Conservation (phyloP, 2,329 filamentous ascomycete species). For the Calcarisporium arbuscula region DNA sequence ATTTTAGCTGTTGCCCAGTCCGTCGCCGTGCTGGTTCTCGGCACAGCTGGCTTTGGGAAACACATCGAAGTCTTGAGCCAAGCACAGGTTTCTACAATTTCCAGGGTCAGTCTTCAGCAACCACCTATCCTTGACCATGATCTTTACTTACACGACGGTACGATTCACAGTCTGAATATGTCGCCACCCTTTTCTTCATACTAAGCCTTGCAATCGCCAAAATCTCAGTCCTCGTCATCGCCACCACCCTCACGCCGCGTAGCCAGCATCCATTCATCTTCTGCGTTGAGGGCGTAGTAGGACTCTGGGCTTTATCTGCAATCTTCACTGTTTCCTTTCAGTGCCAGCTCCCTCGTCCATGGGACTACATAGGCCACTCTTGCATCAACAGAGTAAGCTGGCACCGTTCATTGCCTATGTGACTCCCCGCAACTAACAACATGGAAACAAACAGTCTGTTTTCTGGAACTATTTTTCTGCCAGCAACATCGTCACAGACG, state of each 20-base stretch:
- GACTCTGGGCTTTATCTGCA: slow-evolving; percentile 16
- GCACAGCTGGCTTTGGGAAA: not conserved
- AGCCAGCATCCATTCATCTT: slow-evolving; percentile 16
- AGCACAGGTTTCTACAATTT: slow-evolving; percentile 3
- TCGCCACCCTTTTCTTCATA: slow-evolving; percentile 18
- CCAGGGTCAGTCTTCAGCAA: slow-evolving; percentile 15
- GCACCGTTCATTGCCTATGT: not conserved
- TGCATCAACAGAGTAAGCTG: slow-evolving; percentile 12
- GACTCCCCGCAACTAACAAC: slow-evolving; percentile 20
- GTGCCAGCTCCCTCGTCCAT: slow-evolving; percentile 19
- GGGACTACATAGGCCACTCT: slow-evolving; percentile 15
- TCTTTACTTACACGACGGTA: not conserved
- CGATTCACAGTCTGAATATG: slow-evolving; percentile 15
- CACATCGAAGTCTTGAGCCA: not conserved
- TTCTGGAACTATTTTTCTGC: slow-evolving; percentile 22
- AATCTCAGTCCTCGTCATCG: slow-evolving; percentile 18
- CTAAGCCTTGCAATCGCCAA: slow-evolving; percentile 18
- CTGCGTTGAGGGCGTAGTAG: slow-evolving; percentile 13
- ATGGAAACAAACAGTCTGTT: no score
- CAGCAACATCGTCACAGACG: slow-evolving; percentile 22
- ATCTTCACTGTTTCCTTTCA: slow-evolving; percentile 20
- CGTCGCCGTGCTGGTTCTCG: not conserved
- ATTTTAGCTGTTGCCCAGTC: slow-evolving; percentile 14
- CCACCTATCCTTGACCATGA: slow-evolving; percentile 8
- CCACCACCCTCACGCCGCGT: slow-evolving; percentile 16